Evolutionary conservation across 108 stramenopile species (phyloP).

Genomic region (Phaeodactylum tricornutum): DNA sequence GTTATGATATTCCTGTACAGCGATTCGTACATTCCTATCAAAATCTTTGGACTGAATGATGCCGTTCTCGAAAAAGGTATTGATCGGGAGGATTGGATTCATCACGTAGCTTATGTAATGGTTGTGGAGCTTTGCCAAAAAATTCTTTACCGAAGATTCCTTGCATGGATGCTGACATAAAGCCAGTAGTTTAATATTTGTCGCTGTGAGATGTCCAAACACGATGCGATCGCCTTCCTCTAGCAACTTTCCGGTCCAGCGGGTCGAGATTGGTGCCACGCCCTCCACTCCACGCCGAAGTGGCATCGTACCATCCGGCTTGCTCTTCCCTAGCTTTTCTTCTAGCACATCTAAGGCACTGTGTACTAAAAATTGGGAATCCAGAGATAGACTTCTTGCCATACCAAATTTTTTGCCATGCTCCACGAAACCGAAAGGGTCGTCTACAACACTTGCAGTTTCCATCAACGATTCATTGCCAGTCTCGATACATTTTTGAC

Average conservation of each 20-base stretch:
- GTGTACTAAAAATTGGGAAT: constrained; percentile 1
- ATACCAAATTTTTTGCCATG: background rate
- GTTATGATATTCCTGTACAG: background rate
- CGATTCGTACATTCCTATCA: background rate
- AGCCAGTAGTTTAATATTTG: constrained; percentile 4
- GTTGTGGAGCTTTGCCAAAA: background rate
- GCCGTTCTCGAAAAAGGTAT: too few species aligned
- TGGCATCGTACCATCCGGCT: background rate
- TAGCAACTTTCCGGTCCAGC: background rate
- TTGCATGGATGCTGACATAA: background rate
- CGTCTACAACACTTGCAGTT: background rate
- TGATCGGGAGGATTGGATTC: constrained; percentile 1
- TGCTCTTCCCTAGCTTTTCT: constrained; percentile 3
- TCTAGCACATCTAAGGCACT: constrained; percentile 1
- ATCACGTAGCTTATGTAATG: background rate
- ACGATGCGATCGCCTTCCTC: background rate
- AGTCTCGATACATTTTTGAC: background rate
- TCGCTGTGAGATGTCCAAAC: constrained; percentile 3
- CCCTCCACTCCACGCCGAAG: background rate
- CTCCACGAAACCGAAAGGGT: constrained; percentile 1
- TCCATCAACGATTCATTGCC: background rate
- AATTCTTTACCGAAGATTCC: background rate
- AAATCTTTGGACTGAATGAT: background rate
- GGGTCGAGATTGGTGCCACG: too few species aligned
- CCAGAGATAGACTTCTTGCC: background rate